Evolutionary conservation across 768 basidiomycete genomes (phyloP), one percentile per base, ranked within the genome.

Genomic region (Calocera cornea): DNA sequence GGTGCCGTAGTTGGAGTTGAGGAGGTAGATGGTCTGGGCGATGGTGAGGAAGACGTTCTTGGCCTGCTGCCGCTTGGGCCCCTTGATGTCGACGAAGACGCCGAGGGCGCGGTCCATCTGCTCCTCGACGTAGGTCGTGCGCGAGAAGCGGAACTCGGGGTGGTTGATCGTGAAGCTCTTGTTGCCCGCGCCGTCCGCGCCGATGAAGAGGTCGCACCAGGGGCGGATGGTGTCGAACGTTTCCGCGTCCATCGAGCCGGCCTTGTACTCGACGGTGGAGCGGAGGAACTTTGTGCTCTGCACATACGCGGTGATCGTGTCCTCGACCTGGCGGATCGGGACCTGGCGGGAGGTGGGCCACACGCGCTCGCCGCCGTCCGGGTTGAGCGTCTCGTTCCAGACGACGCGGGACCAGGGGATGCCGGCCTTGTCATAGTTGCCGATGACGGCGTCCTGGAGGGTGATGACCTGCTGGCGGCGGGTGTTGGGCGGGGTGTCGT

Each of bases 101-200:
- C 54, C 54, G 24, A 60, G 54, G 14, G 54, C 54, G 27, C 54
- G 54, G 19, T 60, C 54, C 54, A 60, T 60, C 54, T 60, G 54
- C 22, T 60, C 54, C 19, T 60, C 54, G 31, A 60, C 24, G 31
- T 60, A 60, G 5, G 31, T 33, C 24, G 24, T 60, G 27, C 54
- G 54, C 14, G 14, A 5, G 31, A 60, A 60, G 5, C 54, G 54
- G 54, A 60, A 60, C 54, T 60, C 54, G 31, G 54, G 54, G 19
- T 60, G 54, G 54, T 60, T 60, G 54, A 60, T 60, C 54, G 54
- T 60, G 31, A 60, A 60, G 54, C 54, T 60, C 54, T 60, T 60
- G 24, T 27, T 33, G 54, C 54, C 54, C 24, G 54, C 54, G 14
- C 54, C 54, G 54, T 60, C 54, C 24, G 54, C 54, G 54, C 54